Conservation (phyloP, 352 stramenopile genomes). For the Globisporangium cederbergense region DNA sequence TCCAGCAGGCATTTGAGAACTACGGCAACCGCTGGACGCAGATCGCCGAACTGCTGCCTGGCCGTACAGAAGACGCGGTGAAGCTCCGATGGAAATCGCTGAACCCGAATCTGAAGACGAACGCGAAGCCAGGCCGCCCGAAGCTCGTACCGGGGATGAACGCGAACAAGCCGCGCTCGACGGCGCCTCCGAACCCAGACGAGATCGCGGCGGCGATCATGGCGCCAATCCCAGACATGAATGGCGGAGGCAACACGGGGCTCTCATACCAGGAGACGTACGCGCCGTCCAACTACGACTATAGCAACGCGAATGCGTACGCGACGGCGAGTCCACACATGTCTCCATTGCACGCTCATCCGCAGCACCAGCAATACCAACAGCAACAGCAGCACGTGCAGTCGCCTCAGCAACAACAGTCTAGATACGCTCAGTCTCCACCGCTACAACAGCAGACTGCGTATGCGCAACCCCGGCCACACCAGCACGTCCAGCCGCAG, state of each 20-base stretch:
- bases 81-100: conserved; percentile 83
- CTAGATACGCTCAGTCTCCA: neutral
- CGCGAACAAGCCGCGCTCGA: conserved; percentile 40
- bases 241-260: neutral
- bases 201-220: conserved; percentile 50
- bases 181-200: conserved; percentile 45
- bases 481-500: neutral
- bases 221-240: conserved; percentile 21
- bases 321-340: conserved; percentile 1
- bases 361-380: conserved; percentile 5
- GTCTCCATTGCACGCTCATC: conserved; percentile 5
- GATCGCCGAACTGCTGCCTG: conserved; percentile 83
- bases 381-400: conserved; percentile 5
- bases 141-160: conserved; percentile 56
- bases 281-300: conserved; percentile 6
- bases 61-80: conserved; percentile 84
- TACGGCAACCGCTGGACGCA: conserved; percentile 95
- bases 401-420: neutral
- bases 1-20: conserved; percentile 88
- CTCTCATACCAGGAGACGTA: conserved; percentile 14
- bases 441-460: neutral
- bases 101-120: conserved; percentile 61
- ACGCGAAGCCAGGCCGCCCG: conserved; percentile 53
- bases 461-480: neutral
- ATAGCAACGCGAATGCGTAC: conserved; percentile 21